Base-by-base conservation (phyloP, 805 yeast species). In the Yamadazyma akitaensis region DNA sequence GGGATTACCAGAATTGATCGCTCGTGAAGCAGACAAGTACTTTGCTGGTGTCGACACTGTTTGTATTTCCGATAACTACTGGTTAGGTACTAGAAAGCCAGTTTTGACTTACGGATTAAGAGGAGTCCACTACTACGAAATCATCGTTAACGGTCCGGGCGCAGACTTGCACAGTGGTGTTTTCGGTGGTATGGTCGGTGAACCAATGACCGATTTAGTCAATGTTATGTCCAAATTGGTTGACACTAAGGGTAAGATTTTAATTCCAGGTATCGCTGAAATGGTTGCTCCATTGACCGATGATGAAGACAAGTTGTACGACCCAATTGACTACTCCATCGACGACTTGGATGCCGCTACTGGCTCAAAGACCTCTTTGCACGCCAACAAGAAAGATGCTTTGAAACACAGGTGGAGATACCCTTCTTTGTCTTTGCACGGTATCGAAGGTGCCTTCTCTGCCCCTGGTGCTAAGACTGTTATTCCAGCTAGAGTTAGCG, bases 361-460 rank as follows among this genome's bases (percentile, higher is more conserved):
- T 16, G 97, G 98, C 43, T 84, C 97, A 8, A 65, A 88, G 53
- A 90, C 97, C 39, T 81, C 90, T 32, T 75, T 91, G 50, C 84
- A 84, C 72, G 76, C 81, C 53, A 77, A 78, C 64, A 88, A 89
- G 70, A 83, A 89, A 71, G 85, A 84, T 49, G 90, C 96, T 49
- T 79, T 94, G 60, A 92, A 90, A 86, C 97, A 91, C 69, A 84
- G 99, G 79, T 94, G 99, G 99, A 85, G 99, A 77, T 90, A 77
- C 72, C 99, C 99, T 47, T 89, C 98, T 7, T 76, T 94, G 59
- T 91, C 98, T 2, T 68, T 94, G 55, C 99, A 94, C 69, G 99
- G 99, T 56, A 79, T 94, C 46, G 99, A 94, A 71, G 99, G 99
- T 53, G 99, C 98, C 5, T 94, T 94, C 68, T 84, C 85, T 40